Percentiles rank a stretch among this genome's conserved stretches.
Evolutionary conservation across 2,329 filamentous ascomycete genomes (phyloP).

Genomic region (Colletotrichum camelliae): DNA sequence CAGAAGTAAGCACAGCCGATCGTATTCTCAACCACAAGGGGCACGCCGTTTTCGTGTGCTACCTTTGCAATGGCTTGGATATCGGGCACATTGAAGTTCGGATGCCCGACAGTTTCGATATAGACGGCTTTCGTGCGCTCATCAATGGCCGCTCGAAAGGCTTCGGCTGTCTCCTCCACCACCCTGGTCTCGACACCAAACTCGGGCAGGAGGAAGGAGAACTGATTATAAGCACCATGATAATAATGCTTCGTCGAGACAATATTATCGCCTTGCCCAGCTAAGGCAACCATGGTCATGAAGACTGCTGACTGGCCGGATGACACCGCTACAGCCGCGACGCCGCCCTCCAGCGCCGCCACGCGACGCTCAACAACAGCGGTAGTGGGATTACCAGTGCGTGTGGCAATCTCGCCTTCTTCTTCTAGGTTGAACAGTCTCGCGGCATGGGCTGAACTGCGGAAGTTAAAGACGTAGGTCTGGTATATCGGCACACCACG

Average conservation of each 20-base stretch:
- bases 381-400: not conserved
- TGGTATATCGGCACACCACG: not conserved
- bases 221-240: not conserved
- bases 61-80: not conserved
- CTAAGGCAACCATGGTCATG: not conserved
- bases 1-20: constrained; percentile 72
- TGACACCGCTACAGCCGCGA: not conserved
- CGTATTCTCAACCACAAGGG: constrained; percentile 38
- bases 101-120: not conserved
- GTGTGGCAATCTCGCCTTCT: not conserved
- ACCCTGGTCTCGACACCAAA: not conserved
- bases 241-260: not conserved
- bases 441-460: not conserved
- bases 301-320: not conserved
- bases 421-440: not conserved
- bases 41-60: not conserved
- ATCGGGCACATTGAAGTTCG: not conserved
- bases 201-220: not conserved
- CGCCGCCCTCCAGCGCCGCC: not conserved
- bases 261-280: not conserved
- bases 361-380: not conserved
- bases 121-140: not conserved
- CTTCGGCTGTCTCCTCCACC: not conserved
- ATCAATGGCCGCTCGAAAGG: not conserved
- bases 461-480: not conserved